phyloP scores from a whole-genome alignment of 768 basidiomycete genomes.

The Tylopilus plumbeoviolaceoides region DNA sequence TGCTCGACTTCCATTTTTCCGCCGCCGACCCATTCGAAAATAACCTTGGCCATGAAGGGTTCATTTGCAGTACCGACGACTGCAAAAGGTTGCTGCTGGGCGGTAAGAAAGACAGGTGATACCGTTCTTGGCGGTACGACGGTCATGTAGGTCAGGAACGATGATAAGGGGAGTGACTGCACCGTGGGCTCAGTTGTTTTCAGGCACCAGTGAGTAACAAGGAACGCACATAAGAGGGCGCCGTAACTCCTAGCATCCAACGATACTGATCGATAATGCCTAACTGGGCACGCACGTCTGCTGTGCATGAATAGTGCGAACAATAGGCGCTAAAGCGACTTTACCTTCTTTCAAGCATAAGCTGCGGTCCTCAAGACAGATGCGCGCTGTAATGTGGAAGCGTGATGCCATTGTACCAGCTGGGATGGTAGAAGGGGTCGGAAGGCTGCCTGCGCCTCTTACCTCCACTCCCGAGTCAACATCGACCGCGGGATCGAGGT shows the following conservation, averaged over 20 bases:
- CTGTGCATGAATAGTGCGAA: conserved; percentile 3
- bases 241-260: conserved; percentile 43
- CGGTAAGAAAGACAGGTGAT: conserved; percentile 28
- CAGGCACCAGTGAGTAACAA: neutral
- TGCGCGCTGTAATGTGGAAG: conserved; percentile 45
- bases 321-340: conserved; percentile 1
- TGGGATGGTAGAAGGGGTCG: conserved; percentile 3
- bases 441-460: neutral
- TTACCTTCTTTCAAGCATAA: conserved; percentile 40
- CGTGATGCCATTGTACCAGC: conserved; percentile 28
- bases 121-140: conserved; percentile 36
- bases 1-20: conserved; percentile 47
- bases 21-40: conserved; percentile 38
- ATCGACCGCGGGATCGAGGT: conserved; percentile 30
- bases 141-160: conserved; percentile 35
- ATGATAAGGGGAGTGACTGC: conserved; percentile 28
- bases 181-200: neutral
- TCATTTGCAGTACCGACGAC: conserved; percentile 39
- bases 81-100: conserved; percentile 38
- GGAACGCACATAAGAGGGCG: conserved; percentile 45
- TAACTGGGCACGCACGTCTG: conserved; percentile 32
- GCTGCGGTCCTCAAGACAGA: conserved; percentile 43
- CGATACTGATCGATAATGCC: conserved; percentile 36
- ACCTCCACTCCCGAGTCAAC: neutral
- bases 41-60: conserved; percentile 43